A percentile compares a stretch with the other conserved stretches of the same genome.
Evolutionary conservation across 148 eudicot genomes (phyloP).

Genomic region (Heliosperma pusillum): DNA sequence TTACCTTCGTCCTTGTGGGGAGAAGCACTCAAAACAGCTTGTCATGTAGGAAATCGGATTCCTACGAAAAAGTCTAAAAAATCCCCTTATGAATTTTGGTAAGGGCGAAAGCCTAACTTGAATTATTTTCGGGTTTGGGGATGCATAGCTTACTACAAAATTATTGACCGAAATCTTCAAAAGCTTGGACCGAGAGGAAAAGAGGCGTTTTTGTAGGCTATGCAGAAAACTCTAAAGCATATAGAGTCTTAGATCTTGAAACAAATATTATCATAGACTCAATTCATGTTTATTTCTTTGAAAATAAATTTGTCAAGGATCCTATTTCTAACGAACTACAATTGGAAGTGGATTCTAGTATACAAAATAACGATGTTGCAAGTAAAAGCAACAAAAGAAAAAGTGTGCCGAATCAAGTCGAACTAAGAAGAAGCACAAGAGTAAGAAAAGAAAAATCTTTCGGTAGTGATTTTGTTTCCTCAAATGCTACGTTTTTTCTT

Average conservation of each 20-base stretch:
- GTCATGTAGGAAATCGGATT: background rate
- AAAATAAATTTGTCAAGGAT: constrained; percentile 2
- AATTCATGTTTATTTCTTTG: background rate
- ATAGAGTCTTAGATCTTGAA: background rate
- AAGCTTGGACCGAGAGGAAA: background rate
- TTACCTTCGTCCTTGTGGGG: background rate
- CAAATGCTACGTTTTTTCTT: background rate
- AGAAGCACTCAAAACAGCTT: background rate
- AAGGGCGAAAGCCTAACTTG: background rate
- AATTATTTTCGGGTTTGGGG: constrained; percentile 9
- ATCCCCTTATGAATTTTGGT: background rate
- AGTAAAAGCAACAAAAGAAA: too few relatives aligned
- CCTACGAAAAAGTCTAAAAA: background rate
- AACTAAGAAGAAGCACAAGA: background rate
- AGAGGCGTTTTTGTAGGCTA: background rate
- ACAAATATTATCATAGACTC: constrained; percentile 1
- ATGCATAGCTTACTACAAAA: constrained; percentile 1
- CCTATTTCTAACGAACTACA: too few relatives aligned
- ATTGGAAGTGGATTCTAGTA: too few relatives aligned
- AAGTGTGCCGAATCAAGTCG: background rate
- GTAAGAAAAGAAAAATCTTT: background rate
- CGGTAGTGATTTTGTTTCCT: background rate
- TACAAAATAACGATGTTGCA: too few relatives aligned
- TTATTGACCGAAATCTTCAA: background rate
- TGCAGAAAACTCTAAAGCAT: constrained; percentile 1